These are phyloP conservation scores for Cyberlindnera mycetangii DNA, from an alignment of 805 yeast genomes.

Conservation along the genomic window DNA sequence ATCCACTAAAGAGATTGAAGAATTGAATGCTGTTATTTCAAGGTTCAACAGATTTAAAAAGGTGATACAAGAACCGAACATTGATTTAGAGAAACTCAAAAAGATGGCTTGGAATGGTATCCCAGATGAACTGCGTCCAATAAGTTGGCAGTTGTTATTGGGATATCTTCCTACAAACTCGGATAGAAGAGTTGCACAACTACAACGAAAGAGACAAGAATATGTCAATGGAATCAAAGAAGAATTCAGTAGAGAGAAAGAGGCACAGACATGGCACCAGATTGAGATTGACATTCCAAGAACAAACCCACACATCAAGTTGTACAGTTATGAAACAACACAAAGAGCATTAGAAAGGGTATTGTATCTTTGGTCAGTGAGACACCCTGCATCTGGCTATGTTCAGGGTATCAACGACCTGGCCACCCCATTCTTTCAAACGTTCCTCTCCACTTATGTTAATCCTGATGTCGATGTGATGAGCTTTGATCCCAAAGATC, in stretches of 20 bases:
- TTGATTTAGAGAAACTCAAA: constrained; percentile 68
- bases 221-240: constrained; percentile 72
- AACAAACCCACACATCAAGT: constrained; percentile 79
- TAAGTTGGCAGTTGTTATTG: constrained; percentile 83
- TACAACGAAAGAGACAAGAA: constrained; percentile 81
- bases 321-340: constrained; percentile 66
- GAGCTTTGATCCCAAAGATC: constrained; percentile 54
- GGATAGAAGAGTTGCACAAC: constrained; percentile 64
- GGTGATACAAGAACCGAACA: constrained; percentile 47
- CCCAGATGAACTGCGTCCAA: constrained; percentile 75
- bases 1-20: constrained; percentile 46
- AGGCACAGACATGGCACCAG: constrained; percentile 89
- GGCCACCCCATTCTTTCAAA: constrained; percentile 89
- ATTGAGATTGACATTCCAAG: constrained; percentile 92
- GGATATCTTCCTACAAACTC: constrained; percentile 90
- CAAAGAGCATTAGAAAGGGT: constrained; percentile 80
- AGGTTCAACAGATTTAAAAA: constrained; percentile 66
- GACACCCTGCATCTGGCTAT: constrained; percentile 97
- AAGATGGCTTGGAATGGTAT: constrained; percentile 93
- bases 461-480: constrained; percentile 46
- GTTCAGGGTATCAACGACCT: constrained; percentile 97
- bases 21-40: constrained; percentile 55
- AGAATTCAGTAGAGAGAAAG: constrained; percentile 56
- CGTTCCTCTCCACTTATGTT: constrained; percentile 70
- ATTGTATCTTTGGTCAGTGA: constrained; percentile 87